phyloP scores from a whole-genome alignment of 768 basidiomycete species.

The Kondoa malvinella region DNA sequence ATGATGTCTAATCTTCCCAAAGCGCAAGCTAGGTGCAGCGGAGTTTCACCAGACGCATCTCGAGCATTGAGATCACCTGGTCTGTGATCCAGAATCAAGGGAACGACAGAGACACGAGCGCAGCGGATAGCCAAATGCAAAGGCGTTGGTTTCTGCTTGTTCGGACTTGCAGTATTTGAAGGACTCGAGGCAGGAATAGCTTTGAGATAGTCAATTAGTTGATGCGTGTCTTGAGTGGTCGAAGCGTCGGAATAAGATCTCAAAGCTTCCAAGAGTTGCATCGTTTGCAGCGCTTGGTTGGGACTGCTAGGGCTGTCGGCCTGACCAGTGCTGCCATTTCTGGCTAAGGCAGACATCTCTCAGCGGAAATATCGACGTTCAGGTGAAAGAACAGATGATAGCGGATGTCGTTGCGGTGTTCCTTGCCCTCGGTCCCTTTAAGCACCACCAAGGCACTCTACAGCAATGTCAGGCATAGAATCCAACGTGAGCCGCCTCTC shows the following conservation, averaged over 20 bases:
- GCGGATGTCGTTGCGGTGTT: too few relatives aligned
- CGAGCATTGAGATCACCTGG: constrained; percentile 20
- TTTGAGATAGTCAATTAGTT: background rate
- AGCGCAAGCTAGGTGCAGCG: constrained; percentile 56
- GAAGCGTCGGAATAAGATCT: constrained; percentile 7
- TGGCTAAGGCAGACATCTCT: too few relatives aligned
- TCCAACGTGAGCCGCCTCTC: too few relatives aligned
- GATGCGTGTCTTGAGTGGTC: constrained; percentile 34
- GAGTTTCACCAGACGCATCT: constrained; percentile 47
- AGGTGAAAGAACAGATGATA: too few relatives aligned
- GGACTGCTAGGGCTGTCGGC: too few relatives aligned
- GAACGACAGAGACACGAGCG: constrained; percentile 15
- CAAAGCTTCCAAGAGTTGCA: constrained; percentile 1
- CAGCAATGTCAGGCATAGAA: too few relatives aligned
- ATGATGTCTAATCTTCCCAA: constrained; percentile 59
- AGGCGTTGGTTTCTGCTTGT: constrained; percentile 10
- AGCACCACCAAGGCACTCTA: too few relatives aligned
- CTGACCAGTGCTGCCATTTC: too few relatives aligned
- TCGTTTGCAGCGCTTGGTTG: background rate
- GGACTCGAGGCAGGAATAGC: background rate
- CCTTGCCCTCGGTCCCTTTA: too few relatives aligned
- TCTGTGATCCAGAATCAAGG: background rate
- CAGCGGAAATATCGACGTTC: too few relatives aligned
- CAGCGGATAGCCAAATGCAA: constrained; percentile 22
- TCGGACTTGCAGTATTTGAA: background rate